A percentile compares a stretch with the other conserved stretches of the same genome.
Evolutionary conservation across 768 basidiomycete genomes (phyloP).

Genomic region (Holtermanniella nyarrowii): DNA sequence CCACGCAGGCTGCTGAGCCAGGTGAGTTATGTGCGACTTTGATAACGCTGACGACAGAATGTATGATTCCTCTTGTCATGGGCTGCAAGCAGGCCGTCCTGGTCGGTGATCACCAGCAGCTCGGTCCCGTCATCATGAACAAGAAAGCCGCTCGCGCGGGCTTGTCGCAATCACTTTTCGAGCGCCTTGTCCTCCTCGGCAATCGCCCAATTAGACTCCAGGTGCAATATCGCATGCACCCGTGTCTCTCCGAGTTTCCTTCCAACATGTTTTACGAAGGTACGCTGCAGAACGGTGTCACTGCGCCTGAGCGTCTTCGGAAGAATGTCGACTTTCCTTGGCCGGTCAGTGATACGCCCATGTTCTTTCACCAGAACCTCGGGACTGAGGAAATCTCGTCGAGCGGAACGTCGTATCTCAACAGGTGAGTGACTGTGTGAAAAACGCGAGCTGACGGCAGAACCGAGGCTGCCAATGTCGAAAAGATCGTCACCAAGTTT

Average conservation of each 20-base stretch:
- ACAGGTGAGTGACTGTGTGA: slow-evolving; percentile 50
- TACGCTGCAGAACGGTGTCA: slow-evolving; percentile 96
- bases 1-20: slow-evolving; percentile 94
- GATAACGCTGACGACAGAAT: slow-evolving; percentile 52
- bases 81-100: slow-evolving; percentile 98
- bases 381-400: slow-evolving; percentile 98
- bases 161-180: slow-evolving; percentile 93
- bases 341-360: slow-evolving; percentile 92
- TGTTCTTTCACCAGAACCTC: slow-evolving; percentile 99
- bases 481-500: slow-evolving; percentile 99
- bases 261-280: slow-evolving; percentile 99
- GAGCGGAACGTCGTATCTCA: slow-evolving; percentile 95
- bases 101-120: slow-evolving; percentile 92
- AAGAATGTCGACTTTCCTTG: slow-evolving; percentile 99
- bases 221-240: slow-evolving; percentile 99
- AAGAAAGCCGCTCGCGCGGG: slow-evolving; percentile 99
- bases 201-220: slow-evolving; percentile 97
- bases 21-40: slow-evolving; percentile 46
- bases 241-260: slow-evolving; percentile 96
- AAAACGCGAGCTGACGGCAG: slow-evolving; percentile 42
- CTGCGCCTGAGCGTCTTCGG: slow-evolving; percentile 88
- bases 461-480: slow-evolving; percentile 96
- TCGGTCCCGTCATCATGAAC: slow-evolving; percentile 99
- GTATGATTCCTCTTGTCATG: slow-evolving; percentile 97
- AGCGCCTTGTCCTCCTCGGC: slow-evolving; percentile 85